Conservation (phyloP, 2,329 filamentous ascomycete genomes). For the Biscogniauxia marginata region DNA sequence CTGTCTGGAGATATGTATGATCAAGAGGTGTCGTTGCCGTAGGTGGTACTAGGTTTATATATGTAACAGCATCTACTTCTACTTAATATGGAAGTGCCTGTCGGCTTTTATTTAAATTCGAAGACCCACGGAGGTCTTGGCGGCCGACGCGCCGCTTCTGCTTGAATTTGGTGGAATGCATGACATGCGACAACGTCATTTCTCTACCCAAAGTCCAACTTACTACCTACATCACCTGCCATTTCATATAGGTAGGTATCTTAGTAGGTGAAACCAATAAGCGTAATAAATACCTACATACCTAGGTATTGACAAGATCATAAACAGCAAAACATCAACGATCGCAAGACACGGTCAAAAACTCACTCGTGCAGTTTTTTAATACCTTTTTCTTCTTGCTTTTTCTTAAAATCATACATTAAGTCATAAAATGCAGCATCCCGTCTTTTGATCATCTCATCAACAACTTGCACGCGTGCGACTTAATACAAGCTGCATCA, state of each 20-base stretch:
- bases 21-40: not conserved
- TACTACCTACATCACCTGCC: too few relatives aligned
- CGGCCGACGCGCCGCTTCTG: constrained; percentile 12
- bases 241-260: too few relatives aligned
- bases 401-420: not conserved
- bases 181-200: not conserved
- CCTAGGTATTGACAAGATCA: too few relatives aligned
- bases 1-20: not conserved
- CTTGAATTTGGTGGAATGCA: constrained; percentile 14
- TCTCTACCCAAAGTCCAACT: too few relatives aligned
- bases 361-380: too few relatives aligned
- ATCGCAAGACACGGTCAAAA: too few relatives aligned
- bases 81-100: too few relatives aligned
- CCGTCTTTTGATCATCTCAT: not conserved
- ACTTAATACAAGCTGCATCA: not conserved
- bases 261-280: too few relatives aligned
- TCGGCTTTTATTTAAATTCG: too few relatives aligned
- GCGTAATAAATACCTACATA: too few relatives aligned
- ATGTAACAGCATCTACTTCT: too few relatives aligned
- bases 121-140: constrained; percentile 19
- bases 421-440: not conserved
- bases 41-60: not conserved
- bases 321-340: too few relatives aligned
- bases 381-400: not conserved
- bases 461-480: not conserved